These are phyloP conservation scores for Epichloe glyceriae DNA, from an alignment of 2,329 filamentous ascomycete species.

Conservation along the genomic window DNA sequence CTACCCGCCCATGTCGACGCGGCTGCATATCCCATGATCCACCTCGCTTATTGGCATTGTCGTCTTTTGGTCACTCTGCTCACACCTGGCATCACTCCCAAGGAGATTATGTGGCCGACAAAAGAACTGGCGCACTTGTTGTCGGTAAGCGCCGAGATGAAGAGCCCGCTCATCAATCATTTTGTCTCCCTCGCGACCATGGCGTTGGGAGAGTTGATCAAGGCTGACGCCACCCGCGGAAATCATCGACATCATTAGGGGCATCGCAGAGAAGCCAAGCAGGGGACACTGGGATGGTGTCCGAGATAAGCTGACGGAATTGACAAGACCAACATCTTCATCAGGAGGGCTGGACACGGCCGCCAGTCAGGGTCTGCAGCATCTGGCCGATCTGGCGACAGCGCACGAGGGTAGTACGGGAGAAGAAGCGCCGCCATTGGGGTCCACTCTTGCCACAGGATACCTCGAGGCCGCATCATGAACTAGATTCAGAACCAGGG, in stretches of 20 bases:
- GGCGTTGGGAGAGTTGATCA: slow-evolving; percentile 46
- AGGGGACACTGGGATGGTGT: slow-evolving; percentile 45
- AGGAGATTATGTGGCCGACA: slow-evolving; percentile 47
- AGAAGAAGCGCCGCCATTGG: slow-evolving; percentile 19
- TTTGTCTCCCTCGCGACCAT: slow-evolving; percentile 47
- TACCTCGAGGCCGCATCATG: slow-evolving; percentile 17
- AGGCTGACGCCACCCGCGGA: slow-evolving; percentile 42
- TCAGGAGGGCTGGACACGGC: slow-evolving; percentile 19
- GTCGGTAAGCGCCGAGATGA: slow-evolving; percentile 37
- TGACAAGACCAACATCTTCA: slow-evolving; percentile 22
- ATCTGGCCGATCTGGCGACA: slow-evolving; percentile 44
- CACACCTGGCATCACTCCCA: slow-evolving; percentile 39
- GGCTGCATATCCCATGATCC: slow-evolving; percentile 39
- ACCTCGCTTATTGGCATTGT: slow-evolving; percentile 58
- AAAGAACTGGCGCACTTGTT: slow-evolving; percentile 47
- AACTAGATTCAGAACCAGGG: not conserved
- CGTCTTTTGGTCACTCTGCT: slow-evolving; percentile 51
- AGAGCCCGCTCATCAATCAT: slow-evolving; percentile 55
- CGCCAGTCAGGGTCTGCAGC: slow-evolving; percentile 44
- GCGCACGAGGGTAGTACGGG: slow-evolving; percentile 23
- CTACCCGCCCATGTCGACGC: slow-evolving; percentile 45
- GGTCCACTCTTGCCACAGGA: slow-evolving; percentile 21
- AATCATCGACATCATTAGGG: slow-evolving; percentile 40
- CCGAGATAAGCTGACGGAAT: slow-evolving; percentile 27
- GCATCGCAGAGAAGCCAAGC: slow-evolving; percentile 41